Conservation (phyloP, 2,329 filamentous ascomycete species). For the Colletotrichum australisinense region DNA sequence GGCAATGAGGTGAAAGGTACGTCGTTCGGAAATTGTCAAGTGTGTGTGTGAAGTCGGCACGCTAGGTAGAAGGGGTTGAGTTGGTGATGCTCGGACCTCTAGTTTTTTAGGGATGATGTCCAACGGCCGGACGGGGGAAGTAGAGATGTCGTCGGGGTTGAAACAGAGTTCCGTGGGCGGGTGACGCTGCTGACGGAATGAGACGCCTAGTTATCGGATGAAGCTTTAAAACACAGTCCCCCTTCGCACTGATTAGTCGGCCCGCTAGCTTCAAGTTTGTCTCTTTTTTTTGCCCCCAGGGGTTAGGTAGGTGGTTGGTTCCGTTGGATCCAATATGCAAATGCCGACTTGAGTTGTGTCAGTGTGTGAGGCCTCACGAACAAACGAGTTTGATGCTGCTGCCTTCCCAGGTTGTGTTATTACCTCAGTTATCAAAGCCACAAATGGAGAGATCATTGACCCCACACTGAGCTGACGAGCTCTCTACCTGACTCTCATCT, state of each 20-base stretch:
- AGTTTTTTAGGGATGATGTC: slow-evolving; percentile 25
- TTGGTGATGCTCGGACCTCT: slow-evolving; percentile 25
- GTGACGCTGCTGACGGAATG: slow-evolving; percentile 33
- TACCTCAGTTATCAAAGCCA: slow-evolving; percentile 16
- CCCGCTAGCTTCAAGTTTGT: slow-evolving; percentile 10
- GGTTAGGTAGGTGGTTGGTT: not conserved
- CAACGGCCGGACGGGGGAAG: slow-evolving; percentile 31
- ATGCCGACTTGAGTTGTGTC: not conserved
- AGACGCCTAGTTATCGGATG: slow-evolving; percentile 26
- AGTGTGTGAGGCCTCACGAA: not conserved
- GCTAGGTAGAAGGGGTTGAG: not conserved
- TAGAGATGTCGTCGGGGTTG: slow-evolving; percentile 24
- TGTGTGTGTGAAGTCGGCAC: slow-evolving; percentile 14
- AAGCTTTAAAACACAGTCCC: slow-evolving; percentile 22
- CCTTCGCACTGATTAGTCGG: slow-evolving; percentile 15
- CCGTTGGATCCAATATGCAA: not conserved
- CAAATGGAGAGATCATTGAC: slow-evolving; percentile 7
- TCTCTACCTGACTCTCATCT: not conserved
- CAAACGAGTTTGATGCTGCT: not conserved
- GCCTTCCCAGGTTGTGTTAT: not conserved
- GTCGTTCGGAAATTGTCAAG: not conserved
- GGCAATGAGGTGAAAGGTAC: not conserved
- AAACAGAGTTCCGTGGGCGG: slow-evolving; percentile 33
- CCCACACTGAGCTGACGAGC: slow-evolving; percentile 18
- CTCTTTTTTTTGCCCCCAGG: not conserved